Base-by-base conservation (phyloP, 2,329 filamentous ascomycete genomes). In the Fusarium nygamai region DNA sequence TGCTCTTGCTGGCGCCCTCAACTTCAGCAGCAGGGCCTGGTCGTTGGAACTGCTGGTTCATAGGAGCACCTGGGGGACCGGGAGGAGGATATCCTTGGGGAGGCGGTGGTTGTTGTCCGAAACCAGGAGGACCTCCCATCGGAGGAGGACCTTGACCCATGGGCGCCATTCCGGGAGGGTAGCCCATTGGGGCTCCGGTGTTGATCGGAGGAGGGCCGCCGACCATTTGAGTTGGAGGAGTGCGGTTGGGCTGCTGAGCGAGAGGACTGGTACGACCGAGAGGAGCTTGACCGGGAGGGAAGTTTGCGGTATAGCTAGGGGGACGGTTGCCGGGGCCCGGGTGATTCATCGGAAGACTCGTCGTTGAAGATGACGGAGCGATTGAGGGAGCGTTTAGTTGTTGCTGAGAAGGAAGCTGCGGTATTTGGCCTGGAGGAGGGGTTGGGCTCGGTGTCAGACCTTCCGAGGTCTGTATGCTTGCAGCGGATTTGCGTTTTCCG, bases 1-100 rank as follows among this genome's bases (percentile, higher is more conserved):
- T 98, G 86, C 92, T 97, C 82, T 94, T 91, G 80, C 92, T 94
- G 78, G 92, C 94, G 68, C 94, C 95, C 79, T 98, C 94, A 41
- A 97, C 93, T 84, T 98, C 96, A 66, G 88, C 88, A 50, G 89
- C 88, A 22, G 86, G 85, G 78, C 85, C 85, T 77, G 84, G 82
- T 71, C 85, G 78, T 79, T 82, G 82, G 82, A 83, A 78, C 72
- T 85, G 84, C 72, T 84, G 84, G 41, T 82, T 84, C 61, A 83
- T 81, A 47, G 84, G 82, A 39, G 78, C 80, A 29, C 80, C 79
- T 34, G 85, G 84, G 53, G 84, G 85, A 38, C 85, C 77, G 33
- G 70, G 58, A 61, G 82, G 80, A 72, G 82, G 87, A 72, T 89
- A 89, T 72, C 85, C 87, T 57, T 78, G 76, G n/a, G 74, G 76